phyloP scores from a whole-genome alignment of 306 rosid genomes.

The Gleditsia sinensis region DNA sequence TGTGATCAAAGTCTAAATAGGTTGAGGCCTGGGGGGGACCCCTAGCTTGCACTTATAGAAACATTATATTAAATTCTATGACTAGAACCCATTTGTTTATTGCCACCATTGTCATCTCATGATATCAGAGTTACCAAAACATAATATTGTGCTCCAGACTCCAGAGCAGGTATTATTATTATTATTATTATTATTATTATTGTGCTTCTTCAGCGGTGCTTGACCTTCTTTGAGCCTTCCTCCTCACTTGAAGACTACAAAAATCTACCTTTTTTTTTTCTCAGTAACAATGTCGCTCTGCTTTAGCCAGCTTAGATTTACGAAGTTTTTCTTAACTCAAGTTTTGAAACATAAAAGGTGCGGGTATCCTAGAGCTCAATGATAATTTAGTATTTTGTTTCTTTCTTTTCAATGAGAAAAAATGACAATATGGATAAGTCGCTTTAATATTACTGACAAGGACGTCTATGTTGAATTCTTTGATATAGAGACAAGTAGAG shows the following conservation, averaged over 20 bases:
- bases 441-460: no score
- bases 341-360: neutral
- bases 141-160: constrained; percentile 15
- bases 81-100: constrained; percentile 13
- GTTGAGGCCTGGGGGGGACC: constrained; percentile 64
- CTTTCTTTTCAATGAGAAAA: no score
- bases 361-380: neutral
- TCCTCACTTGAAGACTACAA: neutral
- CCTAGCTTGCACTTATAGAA: constrained; percentile 35
- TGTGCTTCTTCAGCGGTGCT: neutral
- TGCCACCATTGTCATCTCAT: constrained; percentile 18
- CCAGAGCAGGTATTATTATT: neutral
- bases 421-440: no score
- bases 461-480: no score
- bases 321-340: neutral
- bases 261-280: neutral
- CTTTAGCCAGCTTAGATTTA: neutral
- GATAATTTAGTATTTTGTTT: neutral
- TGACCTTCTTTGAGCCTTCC: neutral
- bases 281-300: neutral
- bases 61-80: neutral
- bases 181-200: neutral
- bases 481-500: no score
- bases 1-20: constrained; percentile 43
- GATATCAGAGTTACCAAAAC: neutral